Conservation (phyloP, 805 yeast species). For the Metschnikowia peoriensis region DNA sequence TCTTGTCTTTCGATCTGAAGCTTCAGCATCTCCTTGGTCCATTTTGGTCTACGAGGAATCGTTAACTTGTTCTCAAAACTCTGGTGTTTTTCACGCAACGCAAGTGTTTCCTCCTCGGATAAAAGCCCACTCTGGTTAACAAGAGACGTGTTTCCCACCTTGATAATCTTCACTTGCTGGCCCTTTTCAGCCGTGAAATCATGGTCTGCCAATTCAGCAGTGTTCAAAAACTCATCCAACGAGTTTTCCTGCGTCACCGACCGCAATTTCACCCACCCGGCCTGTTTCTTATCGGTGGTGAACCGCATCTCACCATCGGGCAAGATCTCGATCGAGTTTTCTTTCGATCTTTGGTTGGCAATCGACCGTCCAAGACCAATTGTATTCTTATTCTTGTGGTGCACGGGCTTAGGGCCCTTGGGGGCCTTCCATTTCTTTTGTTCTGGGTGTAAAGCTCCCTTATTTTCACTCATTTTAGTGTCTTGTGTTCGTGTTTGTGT, state of each 20-base stretch:
- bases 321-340: slow-evolving; percentile 64
- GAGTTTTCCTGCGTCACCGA: slow-evolving; percentile 95
- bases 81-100: slow-evolving; percentile 59
- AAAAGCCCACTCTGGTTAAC: slow-evolving; percentile 48
- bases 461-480: slow-evolving; percentile 25
- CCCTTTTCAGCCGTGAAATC: slow-evolving; percentile 92
- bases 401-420: slow-evolving; percentile 89
- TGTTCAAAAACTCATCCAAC: slow-evolving; percentile 87
- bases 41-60: slow-evolving; percentile 89
- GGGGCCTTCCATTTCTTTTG: slow-evolving; percentile 81
- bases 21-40: slow-evolving; percentile 73
- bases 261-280: slow-evolving; percentile 83
- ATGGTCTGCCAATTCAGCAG: slow-evolving; percentile 94
- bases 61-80: slow-evolving; percentile 68
- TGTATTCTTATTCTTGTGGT: slow-evolving; percentile 75
- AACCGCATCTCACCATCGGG: slow-evolving; percentile 90
- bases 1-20: slow-evolving; percentile 81
- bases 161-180: slow-evolving; percentile 78
- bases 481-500: too few relatives aligned
- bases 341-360: slow-evolving; percentile 67
- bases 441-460: slow-evolving; percentile 45
- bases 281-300: slow-evolving; percentile 82
- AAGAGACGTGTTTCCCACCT: slow-evolving; percentile 55
- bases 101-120: slow-evolving; percentile 62
- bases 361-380: slow-evolving; percentile 86